Conservation (phyloP, 2,329 filamentous ascomycete genomes). For the Neopestalotiopsis sp. region DNA sequence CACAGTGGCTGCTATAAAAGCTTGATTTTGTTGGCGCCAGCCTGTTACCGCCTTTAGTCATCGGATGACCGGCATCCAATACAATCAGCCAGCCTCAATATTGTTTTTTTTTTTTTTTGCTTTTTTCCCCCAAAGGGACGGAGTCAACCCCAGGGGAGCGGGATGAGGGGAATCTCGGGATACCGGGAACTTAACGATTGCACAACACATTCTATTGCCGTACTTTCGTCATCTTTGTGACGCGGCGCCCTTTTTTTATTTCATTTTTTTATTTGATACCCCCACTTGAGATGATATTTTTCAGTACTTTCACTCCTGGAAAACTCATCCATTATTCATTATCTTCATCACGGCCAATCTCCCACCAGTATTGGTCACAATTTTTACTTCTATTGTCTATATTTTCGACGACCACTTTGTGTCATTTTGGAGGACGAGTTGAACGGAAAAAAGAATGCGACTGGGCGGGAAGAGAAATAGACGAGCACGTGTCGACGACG, state of each 20-base stretch:
- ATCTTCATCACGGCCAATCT: neutral
- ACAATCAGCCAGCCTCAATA: neutral
- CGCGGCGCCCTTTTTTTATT: neutral
- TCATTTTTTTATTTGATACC: neutral
- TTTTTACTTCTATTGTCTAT: slow-evolving; percentile 2
- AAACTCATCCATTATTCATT: neutral
- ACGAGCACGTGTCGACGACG: neutral
- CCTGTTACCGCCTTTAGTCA: neutral
- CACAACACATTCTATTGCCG: neutral
- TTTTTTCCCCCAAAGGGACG: neutral
- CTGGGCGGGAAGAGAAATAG: neutral
- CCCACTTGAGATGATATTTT: neutral
- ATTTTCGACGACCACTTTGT: neutral
- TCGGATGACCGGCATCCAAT: neutral
- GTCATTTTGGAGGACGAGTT: neutral
- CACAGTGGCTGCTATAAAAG: slow-evolving; percentile 27
- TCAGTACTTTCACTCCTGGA: neutral
- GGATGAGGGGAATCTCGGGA: neutral
- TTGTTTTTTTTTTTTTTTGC: neutral
- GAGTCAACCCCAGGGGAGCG: neutral
- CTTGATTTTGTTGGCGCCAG: neutral
- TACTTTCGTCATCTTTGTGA: neutral
- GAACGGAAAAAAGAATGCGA: neutral
- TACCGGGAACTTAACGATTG: neutral
- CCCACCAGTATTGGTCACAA: neutral